Evolutionary conservation across 768 basidiomycete genomes (phyloP).

Genomic region (Leccinum broughii): DNA sequence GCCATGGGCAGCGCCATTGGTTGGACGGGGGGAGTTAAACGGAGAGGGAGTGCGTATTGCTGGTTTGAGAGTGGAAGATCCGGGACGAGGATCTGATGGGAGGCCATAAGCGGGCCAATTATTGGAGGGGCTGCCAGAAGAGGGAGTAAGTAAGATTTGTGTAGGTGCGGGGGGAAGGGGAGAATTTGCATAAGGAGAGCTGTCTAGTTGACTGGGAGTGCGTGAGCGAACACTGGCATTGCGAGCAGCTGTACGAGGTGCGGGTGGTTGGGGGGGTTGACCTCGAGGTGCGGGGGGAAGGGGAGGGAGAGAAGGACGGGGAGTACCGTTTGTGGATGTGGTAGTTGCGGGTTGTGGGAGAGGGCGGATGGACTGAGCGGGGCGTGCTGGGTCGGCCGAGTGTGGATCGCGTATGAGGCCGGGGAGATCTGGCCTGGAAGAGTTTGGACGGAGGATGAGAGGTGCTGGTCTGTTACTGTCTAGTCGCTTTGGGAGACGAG

Average conservation of each 20-base stretch:
- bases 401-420: conserved; percentile 64
- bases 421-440: conserved; percentile 64
- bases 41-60: conserved; percentile 40
- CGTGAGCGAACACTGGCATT: conserved; percentile 39
- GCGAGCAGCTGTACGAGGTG: conserved; percentile 33
- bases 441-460: conserved; percentile 62
- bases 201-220: conserved; percentile 61
- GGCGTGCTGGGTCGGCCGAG: conserved; percentile 51
- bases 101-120: conserved; percentile 52
- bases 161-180: conserved; percentile 43
- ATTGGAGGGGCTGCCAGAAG: conserved; percentile 28
- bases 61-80: conserved; percentile 42
- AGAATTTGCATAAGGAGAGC: conserved; percentile 44
- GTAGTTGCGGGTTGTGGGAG: conserved; percentile 29
- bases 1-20: conserved; percentile 47
- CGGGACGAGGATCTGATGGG: conserved; percentile 63
- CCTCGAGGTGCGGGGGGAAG: conserved; percentile 68
- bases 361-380: conserved; percentile 26
- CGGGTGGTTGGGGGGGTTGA: conserved; percentile 55
- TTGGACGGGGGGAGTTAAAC: conserved; percentile 37
- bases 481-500: conserved; percentile 46
- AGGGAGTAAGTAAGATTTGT: conserved; percentile 46
- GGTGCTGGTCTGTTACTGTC: conserved; percentile 77
- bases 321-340: conserved; percentile 30
- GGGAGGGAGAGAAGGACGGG: conserved; percentile 58